phyloP scores from a whole-genome alignment of 768 basidiomycete species.

The Kwoniella bestiolae region DNA sequence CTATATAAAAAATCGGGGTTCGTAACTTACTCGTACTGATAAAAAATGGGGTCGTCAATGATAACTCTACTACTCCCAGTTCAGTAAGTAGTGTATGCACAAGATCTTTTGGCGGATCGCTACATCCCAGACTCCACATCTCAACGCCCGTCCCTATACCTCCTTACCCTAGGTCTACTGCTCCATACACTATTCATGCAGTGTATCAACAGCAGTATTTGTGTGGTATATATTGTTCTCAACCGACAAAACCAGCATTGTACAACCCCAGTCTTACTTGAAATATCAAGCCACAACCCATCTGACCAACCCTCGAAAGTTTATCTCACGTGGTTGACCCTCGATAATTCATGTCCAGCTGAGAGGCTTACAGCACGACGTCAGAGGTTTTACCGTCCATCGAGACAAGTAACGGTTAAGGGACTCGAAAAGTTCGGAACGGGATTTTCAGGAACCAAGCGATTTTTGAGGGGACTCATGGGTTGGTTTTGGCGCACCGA shows the following conservation, averaged over 20 bases:
- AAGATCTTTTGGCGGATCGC: too few species aligned
- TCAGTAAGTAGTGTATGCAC: too few species aligned
- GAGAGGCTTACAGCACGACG: constrained; percentile 6
- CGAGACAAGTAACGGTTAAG: neutral
- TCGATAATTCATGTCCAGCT: constrained; percentile 5
- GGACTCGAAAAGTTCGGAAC: neutral
- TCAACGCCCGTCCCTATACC: too few species aligned
- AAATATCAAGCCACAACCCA: constrained; percentile 20
- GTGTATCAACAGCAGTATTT: too few species aligned
- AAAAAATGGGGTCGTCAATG: neutral
- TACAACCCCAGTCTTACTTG: constrained; percentile 18
- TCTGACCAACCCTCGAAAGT: constrained; percentile 9
- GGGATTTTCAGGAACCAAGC: constrained; percentile 21
- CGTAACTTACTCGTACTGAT: neutral
- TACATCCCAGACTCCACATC: too few species aligned
- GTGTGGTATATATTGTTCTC: neutral
- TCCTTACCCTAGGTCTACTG: too few species aligned
- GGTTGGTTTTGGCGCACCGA: neutral
- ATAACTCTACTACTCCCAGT: neutral
- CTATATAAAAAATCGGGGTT: neutral
- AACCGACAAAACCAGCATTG: neutral
- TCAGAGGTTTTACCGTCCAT: constrained; percentile 5
- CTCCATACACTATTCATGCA: too few species aligned
- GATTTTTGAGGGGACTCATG: constrained; percentile 11
- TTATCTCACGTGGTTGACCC: constrained; percentile 15